Percentiles rank a stretch among this genome's conserved stretches.
phyloP scores from a whole-genome alignment of 2,329 filamentous ascomycete genomes.

The Penicillium sp. region DNA sequence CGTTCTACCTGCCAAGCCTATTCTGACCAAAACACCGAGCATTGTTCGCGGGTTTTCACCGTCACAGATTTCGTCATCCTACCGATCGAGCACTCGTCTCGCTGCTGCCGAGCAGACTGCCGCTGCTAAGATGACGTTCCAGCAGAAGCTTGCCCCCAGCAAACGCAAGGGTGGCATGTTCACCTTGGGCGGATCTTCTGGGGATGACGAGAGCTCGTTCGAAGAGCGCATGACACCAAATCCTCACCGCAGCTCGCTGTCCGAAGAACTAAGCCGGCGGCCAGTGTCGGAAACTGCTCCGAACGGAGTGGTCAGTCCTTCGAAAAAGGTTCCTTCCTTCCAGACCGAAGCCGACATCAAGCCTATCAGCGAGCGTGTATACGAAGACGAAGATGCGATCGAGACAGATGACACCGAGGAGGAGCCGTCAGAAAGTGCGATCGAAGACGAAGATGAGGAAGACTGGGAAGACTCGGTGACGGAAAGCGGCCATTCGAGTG shows the following conservation, averaged over 20 bases:
- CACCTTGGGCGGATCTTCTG: constrained; percentile 76
- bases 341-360: constrained; percentile 68
- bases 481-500: constrained; percentile 77
- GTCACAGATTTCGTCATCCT: constrained; percentile 66
- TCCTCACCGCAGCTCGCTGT: constrained; percentile 52
- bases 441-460: constrained; percentile 64
- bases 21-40: constrained; percentile 58
- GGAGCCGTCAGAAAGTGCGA: constrained; percentile 74
- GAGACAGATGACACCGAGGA: constrained; percentile 50
- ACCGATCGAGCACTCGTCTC: constrained; percentile 58
- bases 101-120: constrained; percentile 37
- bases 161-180: constrained; percentile 68
- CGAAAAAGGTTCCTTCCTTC: constrained; percentile 78
- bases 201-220: constrained; percentile 75
- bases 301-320: constrained; percentile 25
- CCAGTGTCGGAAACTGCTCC: constrained; percentile 15
- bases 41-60: constrained; percentile 85
- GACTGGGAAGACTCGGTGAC: constrained; percentile 66
- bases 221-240: constrained; percentile 55
- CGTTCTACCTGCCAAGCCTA: constrained; percentile 37
- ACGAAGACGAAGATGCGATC: constrained; percentile 56
- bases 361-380: constrained; percentile 55
- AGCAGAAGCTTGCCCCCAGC: constrained; percentile 49
- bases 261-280: constrained; percentile 50
- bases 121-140: constrained; percentile 36